Conservation (phyloP, 192 early-diverging fungal genomes). For the Backusella morwellensis region DNA sequence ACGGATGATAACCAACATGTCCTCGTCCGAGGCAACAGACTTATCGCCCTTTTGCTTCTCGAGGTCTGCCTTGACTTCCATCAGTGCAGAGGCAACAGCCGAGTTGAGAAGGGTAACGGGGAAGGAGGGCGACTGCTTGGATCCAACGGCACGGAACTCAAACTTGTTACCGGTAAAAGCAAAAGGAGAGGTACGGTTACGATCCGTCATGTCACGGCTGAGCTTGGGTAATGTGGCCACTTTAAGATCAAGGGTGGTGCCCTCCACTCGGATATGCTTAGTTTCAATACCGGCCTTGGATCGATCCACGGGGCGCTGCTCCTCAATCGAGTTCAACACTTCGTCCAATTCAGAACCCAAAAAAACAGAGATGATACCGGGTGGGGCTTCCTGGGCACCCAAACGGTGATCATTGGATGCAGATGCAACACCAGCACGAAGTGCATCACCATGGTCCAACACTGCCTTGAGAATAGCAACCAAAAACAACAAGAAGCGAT, state of each 20-base stretch:
- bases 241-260: slow-evolving; percentile 93
- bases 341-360: slow-evolving; percentile 94
- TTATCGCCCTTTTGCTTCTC: slow-evolving; percentile 82
- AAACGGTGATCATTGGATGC: slow-evolving; percentile 97
- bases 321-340: slow-evolving; percentile 89
- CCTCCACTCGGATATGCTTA: slow-evolving; percentile 89
- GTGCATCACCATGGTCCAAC: slow-evolving; percentile 86
- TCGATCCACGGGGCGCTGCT: slow-evolving; percentile 81
- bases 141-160: slow-evolving; percentile 99
- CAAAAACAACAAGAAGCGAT: slow-evolving; percentile 95
- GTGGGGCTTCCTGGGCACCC: slow-evolving; percentile 97
- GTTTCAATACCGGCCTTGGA: slow-evolving; percentile 73
- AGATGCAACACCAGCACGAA: slow-evolving; percentile 89
- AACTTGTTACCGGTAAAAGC: slow-evolving; percentile 99
- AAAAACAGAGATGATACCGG: slow-evolving; percentile 95
- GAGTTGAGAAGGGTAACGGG: slow-evolving; percentile 92
- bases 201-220: slow-evolving; percentile 95
- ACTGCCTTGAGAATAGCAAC: slow-evolving; percentile 90
- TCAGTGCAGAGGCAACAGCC: slow-evolving; percentile 82
- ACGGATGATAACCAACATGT: slow-evolving; percentile 88
- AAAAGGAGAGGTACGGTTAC: slow-evolving; percentile 99
- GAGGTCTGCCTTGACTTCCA: slow-evolving; percentile 70
- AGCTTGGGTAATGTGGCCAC: slow-evolving; percentile 90
- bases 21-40: slow-evolving; percentile 74
- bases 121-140: slow-evolving; percentile 97